phyloP scores from a whole-genome alignment of 106 monocot genomes.

The Apostasia ramifera region DNA sequence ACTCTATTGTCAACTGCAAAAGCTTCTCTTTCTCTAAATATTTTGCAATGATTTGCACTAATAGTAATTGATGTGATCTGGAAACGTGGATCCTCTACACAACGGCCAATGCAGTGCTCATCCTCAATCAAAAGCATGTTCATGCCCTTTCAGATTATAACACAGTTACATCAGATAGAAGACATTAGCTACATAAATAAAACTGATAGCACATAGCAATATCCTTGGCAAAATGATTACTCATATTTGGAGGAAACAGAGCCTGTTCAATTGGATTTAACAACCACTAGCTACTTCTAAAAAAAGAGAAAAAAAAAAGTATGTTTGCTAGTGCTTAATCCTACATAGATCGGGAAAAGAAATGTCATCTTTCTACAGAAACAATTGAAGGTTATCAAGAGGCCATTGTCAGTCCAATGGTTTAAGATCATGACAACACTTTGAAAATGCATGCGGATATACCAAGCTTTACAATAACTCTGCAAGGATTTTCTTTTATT shows the following conservation, averaged over 20 bases:
- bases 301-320: too few species aligned
- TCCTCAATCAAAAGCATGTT: slow-evolving; percentile 67
- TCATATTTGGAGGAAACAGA: not conserved
- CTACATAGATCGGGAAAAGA: not conserved
- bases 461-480: too few species aligned
- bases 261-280: not conserved
- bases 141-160: slow-evolving; percentile 58
- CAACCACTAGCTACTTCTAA: too few species aligned
- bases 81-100: slow-evolving; percentile 55
- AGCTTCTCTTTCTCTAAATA: slow-evolving; percentile 38
- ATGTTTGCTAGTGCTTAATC: not conserved
- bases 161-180: not conserved
- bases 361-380: too few species aligned
- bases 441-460: too few species aligned
- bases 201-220: not conserved
- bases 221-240: not conserved
- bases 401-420: too few species aligned
- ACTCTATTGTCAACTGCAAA: slow-evolving; percentile 23
- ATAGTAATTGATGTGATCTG: slow-evolving; percentile 36
- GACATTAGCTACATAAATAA: not conserved
- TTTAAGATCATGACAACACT: too few species aligned
- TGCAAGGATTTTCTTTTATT: too few species aligned
- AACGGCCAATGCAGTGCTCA: slow-evolving; percentile 65
- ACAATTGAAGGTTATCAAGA: too few species aligned
- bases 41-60: slow-evolving; percentile 82